Percentiles rank a stretch among this genome's conserved stretches.
Conservation (phyloP, 306 rosid species). For the Heteromeles arbutifolia region DNA sequence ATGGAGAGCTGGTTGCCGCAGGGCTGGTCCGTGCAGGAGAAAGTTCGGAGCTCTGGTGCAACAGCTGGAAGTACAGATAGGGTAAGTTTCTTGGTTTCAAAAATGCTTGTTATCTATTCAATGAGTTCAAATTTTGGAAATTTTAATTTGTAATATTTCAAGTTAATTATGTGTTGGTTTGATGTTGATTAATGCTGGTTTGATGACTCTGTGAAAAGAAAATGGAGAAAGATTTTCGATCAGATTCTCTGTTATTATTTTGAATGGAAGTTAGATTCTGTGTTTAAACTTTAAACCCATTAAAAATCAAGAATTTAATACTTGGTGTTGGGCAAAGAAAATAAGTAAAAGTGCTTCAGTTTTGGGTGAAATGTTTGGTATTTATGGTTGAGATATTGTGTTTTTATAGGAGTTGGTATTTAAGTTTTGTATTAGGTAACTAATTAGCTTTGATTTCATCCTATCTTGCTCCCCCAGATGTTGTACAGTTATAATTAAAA, state of each 20-base stretch:
- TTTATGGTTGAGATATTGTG: neutral
- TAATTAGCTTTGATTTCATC: neutral
- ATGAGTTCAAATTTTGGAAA: neutral
- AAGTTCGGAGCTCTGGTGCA: slow-evolving; percentile 51
- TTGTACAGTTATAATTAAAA: neutral
- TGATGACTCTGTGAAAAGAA: neutral
- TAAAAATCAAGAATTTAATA: neutral
- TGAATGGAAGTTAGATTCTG: neutral
- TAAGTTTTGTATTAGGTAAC: neutral
- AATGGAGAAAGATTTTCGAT: neutral
- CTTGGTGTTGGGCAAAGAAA: neutral
- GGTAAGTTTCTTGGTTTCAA: slow-evolving; percentile 23
- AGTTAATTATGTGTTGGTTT: neutral
- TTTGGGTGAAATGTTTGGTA: neutral
- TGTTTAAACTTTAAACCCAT: neutral
- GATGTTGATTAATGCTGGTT: neutral
- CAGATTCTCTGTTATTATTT: neutral
- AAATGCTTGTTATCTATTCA: neutral
- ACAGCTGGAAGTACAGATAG: slow-evolving; percentile 44
- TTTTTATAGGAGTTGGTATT: neutral
- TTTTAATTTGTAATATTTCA: neutral
- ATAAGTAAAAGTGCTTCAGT: neutral
- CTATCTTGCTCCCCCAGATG: neutral
- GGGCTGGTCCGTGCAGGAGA: slow-evolving; percentile 36
- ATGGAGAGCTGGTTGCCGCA: slow-evolving; percentile 40